Evolutionary conservation across 495 filamentous ascomycete genomes (phyloP).

Genomic region (Aspergillus taichungensis): DNA sequence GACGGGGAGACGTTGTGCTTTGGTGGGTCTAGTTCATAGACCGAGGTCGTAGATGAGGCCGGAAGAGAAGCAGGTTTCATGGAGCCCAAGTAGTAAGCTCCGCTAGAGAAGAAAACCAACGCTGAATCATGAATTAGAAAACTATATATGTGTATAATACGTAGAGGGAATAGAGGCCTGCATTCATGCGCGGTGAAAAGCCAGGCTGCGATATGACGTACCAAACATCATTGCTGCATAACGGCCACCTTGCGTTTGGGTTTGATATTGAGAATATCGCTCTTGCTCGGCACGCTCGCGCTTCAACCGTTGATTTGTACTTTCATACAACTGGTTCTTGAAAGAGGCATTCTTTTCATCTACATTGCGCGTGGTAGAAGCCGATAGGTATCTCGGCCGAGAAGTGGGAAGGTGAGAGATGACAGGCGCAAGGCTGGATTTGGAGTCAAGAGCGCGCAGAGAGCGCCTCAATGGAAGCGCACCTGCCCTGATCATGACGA

Average conservation of each 20-base stretch:
- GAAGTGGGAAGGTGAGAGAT: not conserved
- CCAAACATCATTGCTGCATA: constrained; percentile 56
- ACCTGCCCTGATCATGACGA: not conserved
- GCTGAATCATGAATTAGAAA: constrained; percentile 18
- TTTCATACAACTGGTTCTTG: constrained; percentile 80
- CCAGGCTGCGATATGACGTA: constrained; percentile 26
- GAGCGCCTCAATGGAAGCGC: constrained; percentile 1
- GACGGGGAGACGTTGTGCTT: constrained; percentile 60
- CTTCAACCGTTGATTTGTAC: constrained; percentile 65
- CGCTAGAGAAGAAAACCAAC: constrained; percentile 49
- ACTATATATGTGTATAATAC: not conserved
- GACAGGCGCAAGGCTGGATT: constrained; percentile 1
- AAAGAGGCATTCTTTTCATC: constrained; percentile 47
- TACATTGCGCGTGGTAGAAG: constrained; percentile 10
- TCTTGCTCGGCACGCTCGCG: constrained; percentile 64
- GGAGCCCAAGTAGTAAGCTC: constrained; percentile 66
- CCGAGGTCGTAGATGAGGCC: constrained; percentile 62
- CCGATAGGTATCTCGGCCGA: constrained; percentile 17
- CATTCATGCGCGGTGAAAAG: not conserved
- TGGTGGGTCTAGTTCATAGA: constrained; percentile 50
- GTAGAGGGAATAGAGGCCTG: constrained; percentile 2
- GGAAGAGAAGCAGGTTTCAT: constrained; percentile 49
- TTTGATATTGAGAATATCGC: constrained; percentile 50
- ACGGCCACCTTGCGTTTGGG: constrained; percentile 43
- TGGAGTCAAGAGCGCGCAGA: constrained; percentile 14